These are phyloP conservation scores for Zelopaecilomyces penicillatus DNA, from an alignment of 2,329 filamentous ascomycete genomes.

Conservation along the genomic window DNA sequence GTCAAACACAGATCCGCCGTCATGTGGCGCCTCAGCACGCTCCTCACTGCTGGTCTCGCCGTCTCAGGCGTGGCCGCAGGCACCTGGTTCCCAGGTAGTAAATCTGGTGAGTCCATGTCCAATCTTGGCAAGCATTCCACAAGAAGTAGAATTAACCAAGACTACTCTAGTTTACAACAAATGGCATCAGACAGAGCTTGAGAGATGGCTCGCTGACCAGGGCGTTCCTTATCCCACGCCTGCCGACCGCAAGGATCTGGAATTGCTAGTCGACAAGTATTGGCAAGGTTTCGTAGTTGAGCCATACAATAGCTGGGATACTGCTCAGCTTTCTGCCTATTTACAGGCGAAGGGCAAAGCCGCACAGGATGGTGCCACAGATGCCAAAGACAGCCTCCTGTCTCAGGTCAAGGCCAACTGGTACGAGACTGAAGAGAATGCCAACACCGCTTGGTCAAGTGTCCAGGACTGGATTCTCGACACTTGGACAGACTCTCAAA, in stretches of 20 bases:
- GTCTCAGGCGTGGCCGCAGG: slow-evolving; percentile 62
- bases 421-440: slow-evolving; percentile 72
- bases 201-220: slow-evolving; percentile 92
- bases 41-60: slow-evolving; percentile 65
- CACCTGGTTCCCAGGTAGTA: slow-evolving; percentile 69
- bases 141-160: too few relatives aligned
- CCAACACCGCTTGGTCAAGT: slow-evolving; percentile 60
- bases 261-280: slow-evolving; percentile 79
- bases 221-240: slow-evolving; percentile 84
- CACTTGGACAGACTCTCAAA: slow-evolving; percentile 86
- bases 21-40: slow-evolving; percentile 71
- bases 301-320: slow-evolving; percentile 72
- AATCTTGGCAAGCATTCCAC: too few relatives aligned
- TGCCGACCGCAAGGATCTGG: slow-evolving; percentile 89
- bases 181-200: slow-evolving; percentile 96
- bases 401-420: slow-evolving; percentile 63
- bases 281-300: slow-evolving; percentile 72
- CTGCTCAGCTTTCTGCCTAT: slow-evolving; percentile 58
- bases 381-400: slow-evolving; percentile 61
- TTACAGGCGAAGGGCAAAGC: slow-evolving; percentile 64
- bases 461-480: slow-evolving; percentile 92
- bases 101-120: slow-evolving; percentile 56
- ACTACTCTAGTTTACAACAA: slow-evolving; percentile 75
- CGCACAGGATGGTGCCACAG: slow-evolving; percentile 55
- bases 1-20: slow-evolving; percentile 16